Conservation (phyloP, 2,329 filamentous ascomycete species). For the Xylariaceae sp. region DNA sequence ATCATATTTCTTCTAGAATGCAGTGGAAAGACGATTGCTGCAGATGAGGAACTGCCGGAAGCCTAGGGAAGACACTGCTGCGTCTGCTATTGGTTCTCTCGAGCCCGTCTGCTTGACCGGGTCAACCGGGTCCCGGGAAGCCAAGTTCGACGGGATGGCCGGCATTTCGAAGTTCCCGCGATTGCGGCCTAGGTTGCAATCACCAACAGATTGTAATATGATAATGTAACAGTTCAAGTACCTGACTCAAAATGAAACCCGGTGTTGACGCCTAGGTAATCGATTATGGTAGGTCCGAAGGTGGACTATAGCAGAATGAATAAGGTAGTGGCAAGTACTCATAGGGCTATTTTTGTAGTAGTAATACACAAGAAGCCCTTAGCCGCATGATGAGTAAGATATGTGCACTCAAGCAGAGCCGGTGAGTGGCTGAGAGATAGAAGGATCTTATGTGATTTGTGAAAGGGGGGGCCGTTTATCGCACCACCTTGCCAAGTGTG, state of each 20-base stretch:
- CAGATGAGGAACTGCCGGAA: conserved; percentile 27
- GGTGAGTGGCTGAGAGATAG: conserved; percentile 23
- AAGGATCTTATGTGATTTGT: conserved; percentile 26
- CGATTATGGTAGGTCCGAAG: conserved; percentile 6
- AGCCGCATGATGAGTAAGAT: conserved; percentile 32
- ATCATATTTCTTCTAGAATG: conserved; percentile 22
- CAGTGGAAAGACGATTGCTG: conserved; percentile 13
- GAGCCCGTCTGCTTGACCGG: neutral
- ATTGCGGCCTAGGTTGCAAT: neutral
- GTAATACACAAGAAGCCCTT: conserved; percentile 7
- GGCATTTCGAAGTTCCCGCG: conserved; percentile 10
- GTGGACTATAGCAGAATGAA: neutral
- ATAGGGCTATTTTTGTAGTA: neutral
- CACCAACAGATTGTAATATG: neutral
- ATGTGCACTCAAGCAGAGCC: conserved; percentile 2
- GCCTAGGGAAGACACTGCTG: conserved; percentile 10
- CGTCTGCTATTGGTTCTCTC: conserved; percentile 17
- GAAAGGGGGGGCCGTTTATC: conserved; percentile 24
- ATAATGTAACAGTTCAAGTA: neutral
- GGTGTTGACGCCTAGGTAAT: neutral
- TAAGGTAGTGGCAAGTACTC: neutral
- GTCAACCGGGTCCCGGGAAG: conserved; percentile 13
- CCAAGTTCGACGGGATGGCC: conserved; percentile 4
- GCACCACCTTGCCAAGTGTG: conserved; percentile 23
- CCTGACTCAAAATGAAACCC: neutral